Evolutionary conservation across 2,329 filamentous ascomycete species (phyloP).

Genomic region (Aspergillus glaucus): DNA sequence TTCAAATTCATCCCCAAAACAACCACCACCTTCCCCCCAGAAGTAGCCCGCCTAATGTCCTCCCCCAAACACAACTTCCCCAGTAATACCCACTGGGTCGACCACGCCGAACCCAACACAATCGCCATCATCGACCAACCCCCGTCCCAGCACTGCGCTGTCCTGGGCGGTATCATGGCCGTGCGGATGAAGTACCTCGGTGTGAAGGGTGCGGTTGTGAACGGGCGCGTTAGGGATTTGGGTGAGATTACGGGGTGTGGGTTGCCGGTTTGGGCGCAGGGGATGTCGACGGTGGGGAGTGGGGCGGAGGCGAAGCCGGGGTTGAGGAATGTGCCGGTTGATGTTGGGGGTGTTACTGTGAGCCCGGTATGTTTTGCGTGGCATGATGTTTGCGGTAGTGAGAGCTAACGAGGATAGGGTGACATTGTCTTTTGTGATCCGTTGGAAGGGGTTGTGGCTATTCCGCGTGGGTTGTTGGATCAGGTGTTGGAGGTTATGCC

Average conservation of each 20-base stretch:
- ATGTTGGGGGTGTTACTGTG: conserved; percentile 36
- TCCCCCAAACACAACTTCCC: conserved; percentile 48
- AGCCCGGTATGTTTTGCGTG: conserved; percentile 28
- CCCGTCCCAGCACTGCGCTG: conserved; percentile 58
- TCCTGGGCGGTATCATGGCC: conserved; percentile 73
- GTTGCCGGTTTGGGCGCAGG: conserved; percentile 49
- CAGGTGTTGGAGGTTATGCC: conserved; percentile 58
- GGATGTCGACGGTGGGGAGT: conserved; percentile 40
- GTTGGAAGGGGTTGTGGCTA: conserved; percentile 62
- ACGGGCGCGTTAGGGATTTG: conserved; percentile 63
- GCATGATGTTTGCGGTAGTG: not conserved
- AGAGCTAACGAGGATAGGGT: conserved; percentile 33
- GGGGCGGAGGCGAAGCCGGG: conserved; percentile 40
- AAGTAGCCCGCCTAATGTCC: conserved; percentile 6
- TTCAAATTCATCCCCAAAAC: conserved; percentile 54
- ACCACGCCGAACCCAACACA: conserved; percentile 54
- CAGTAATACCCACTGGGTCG: conserved; percentile 60
- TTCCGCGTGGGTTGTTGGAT: conserved; percentile 56
- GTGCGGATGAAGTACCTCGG: conserved; percentile 59
- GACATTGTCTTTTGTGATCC: conserved; percentile 67
- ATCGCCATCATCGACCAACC: conserved; percentile 64
- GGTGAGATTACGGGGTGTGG: conserved; percentile 51
- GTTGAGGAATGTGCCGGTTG: conserved; percentile 35
- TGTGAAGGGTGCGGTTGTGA: conserved; percentile 58
- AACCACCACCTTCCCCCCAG: conserved; percentile 37